Percentiles rank a stretch among this genome's conserved stretches.
phyloP scores from a whole-genome alignment of 1,139 yeast species.

The Cylindricascospora bacillispora region DNA sequence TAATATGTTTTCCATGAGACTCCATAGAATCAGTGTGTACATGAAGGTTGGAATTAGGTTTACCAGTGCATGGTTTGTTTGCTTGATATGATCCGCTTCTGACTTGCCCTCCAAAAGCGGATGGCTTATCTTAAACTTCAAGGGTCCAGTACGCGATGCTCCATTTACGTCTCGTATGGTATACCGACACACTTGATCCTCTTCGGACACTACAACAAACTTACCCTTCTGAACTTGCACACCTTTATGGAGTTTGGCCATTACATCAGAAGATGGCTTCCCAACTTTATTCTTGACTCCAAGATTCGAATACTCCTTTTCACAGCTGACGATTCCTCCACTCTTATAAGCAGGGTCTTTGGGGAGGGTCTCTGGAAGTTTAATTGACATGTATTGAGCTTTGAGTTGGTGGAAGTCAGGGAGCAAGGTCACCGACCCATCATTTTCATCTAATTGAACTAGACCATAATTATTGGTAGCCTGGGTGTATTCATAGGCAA shows the following conservation, averaged over 20 bases:
- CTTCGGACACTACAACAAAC: no score
- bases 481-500: conserved; percentile 83
- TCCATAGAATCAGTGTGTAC: no score
- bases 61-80: no score
- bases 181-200: no score
- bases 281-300: conserved; percentile 41
- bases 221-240: conserved; percentile 35
- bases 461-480: conserved; percentile 85
- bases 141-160: no score
- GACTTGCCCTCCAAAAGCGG: no score
- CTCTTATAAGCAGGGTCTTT: no score
- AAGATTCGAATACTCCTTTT: conserved; percentile 36
- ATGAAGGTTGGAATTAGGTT: no score
- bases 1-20: no score
- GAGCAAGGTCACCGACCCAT: conserved; percentile 44
- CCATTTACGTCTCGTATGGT: no score
- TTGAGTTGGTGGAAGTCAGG: conserved; percentile 44
- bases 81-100: no score
- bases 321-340: conserved; percentile 26
- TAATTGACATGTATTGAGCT: conserved; percentile 31
- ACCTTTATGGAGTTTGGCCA: conserved; percentile 40
- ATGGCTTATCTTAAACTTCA: no score
- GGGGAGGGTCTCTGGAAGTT: conserved; percentile 12
- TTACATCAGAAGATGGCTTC: conserved; percentile 30
- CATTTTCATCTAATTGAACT: conserved; percentile 44